Percentiles rank a stretch among this genome's conserved stretches.
These are phyloP conservation scores for Sugiyamaella marilandica DNA, from an alignment of 805 yeast genomes.

Conservation along the genomic window DNA sequence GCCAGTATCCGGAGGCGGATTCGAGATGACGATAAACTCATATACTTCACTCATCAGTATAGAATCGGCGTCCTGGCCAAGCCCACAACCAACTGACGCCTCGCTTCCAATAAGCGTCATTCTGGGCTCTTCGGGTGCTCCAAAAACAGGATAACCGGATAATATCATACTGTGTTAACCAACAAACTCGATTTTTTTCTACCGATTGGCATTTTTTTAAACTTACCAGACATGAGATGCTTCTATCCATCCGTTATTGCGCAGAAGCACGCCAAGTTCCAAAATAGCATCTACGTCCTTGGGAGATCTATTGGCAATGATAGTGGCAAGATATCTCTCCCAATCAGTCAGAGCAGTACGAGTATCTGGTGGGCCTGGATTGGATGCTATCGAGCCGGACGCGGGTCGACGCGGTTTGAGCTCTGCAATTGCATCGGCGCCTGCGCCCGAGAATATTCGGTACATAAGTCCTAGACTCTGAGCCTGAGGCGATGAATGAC, in stretches of 20 bases:
- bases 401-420: slow-evolving; percentile 34
- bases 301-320: slow-evolving; percentile 29
- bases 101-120: slow-evolving; percentile 29
- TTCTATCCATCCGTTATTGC: slow-evolving; percentile 34
- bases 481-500: slow-evolving; percentile 34
- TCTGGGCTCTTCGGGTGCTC: slow-evolving; percentile 22
- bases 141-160: slow-evolving; percentile 29
- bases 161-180: slow-evolving; percentile 22
- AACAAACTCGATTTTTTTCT: too few species aligned
- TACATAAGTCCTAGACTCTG: slow-evolving; percentile 51
- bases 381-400: slow-evolving; percentile 8
- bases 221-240: slow-evolving; percentile 39
- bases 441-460: slow-evolving; percentile 60
- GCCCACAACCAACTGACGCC: slow-evolving; percentile 31
- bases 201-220: neutral
- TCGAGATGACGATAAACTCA: slow-evolving; percentile 47
- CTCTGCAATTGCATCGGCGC: slow-evolving; percentile 48
- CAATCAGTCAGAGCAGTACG: slow-evolving; percentile 21
- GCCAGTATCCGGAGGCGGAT: slow-evolving; percentile 28
- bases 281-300: slow-evolving; percentile 28
- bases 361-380: neutral
- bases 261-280: slow-evolving; percentile 36
- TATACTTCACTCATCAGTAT: slow-evolving; percentile 62
- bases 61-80: slow-evolving; percentile 45
- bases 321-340: slow-evolving; percentile 30